These are phyloP conservation scores for Amniculicola lignicola DNA, from an alignment of 495 filamentous ascomycete species.

Conservation along the genomic window DNA sequence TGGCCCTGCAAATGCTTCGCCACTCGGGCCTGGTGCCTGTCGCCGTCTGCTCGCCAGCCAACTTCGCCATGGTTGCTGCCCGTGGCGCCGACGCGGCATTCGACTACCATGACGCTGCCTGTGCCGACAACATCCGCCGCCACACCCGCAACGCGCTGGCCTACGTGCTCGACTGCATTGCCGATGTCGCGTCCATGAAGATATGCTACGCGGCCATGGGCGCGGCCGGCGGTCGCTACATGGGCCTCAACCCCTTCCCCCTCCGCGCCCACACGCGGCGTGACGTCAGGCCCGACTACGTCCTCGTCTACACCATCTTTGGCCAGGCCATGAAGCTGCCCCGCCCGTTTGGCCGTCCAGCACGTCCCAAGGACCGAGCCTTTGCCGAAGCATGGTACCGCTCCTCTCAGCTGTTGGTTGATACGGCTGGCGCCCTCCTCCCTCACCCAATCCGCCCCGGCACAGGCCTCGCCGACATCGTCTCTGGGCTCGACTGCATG, in stretches of 20 bases:
- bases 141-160: constrained; percentile 10
- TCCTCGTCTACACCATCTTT: not conserved
- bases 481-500: too few relatives aligned
- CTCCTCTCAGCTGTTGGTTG: too few relatives aligned
- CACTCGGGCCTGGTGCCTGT: not conserved
- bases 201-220: constrained; percentile 23
- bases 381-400: too few relatives aligned
- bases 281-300: not conserved
- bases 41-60: constrained; percentile 9
- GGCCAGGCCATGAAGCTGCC: not conserved
- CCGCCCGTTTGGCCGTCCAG: not conserved
- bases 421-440: too few relatives aligned
- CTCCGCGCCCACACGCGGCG: constrained; percentile 1
- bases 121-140: constrained; percentile 4
- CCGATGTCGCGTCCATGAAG: constrained; percentile 7
- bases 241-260: constrained; percentile 4
- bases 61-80: not conserved
- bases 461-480: too few relatives aligned
- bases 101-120: constrained; percentile 1
- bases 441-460: too few relatives aligned
- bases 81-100: constrained; percentile 1
- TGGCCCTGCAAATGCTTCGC: not conserved
- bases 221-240: constrained; percentile 5
- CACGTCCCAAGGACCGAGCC: too few relatives aligned
- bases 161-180: constrained; percentile 24